Evolutionary conservation across 768 basidiomycete species (phyloP).

Genomic region (Leccinum fibrillosum): DNA sequence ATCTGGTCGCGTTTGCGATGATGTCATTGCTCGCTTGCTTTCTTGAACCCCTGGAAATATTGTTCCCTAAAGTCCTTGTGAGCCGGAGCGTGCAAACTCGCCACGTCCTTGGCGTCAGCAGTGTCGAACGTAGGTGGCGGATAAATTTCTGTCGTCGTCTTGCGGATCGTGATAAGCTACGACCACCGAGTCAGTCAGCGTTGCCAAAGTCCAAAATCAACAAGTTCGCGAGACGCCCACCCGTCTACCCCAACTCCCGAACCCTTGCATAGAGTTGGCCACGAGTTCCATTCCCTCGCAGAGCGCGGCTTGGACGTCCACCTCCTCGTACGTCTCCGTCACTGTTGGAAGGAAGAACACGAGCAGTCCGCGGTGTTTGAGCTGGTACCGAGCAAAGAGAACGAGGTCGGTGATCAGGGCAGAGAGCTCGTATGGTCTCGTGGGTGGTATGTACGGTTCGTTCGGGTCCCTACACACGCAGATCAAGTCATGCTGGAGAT

Average conservation of each 20-base stretch:
- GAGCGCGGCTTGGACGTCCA: slow-evolving; percentile 76
- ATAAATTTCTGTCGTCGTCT: slow-evolving; percentile 45
- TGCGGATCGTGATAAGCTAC: slow-evolving; percentile 90
- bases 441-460: slow-evolving; percentile 83
- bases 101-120: slow-evolving; percentile 5
- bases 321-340: slow-evolving; percentile 83
- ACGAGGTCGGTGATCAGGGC: slow-evolving; percentile 81
- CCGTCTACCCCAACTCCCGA: slow-evolving; percentile 92
- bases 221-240: slow-evolving; percentile 43
- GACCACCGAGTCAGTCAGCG: neutral
- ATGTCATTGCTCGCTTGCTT: slow-evolving; percentile 21
- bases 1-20: too few species aligned
- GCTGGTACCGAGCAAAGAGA: slow-evolving; percentile 72
- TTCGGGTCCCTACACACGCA: slow-evolving; percentile 33
- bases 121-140: slow-evolving; percentile 55
- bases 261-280: slow-evolving; percentile 88
- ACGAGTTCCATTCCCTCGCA: slow-evolving; percentile 87
- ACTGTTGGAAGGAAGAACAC: slow-evolving; percentile 96
- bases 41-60: slow-evolving; percentile 81
- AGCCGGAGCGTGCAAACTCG: slow-evolving; percentile 61
- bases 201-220: neutral
- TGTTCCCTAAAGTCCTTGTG: slow-evolving; percentile 88
- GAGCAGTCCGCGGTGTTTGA: slow-evolving; percentile 82
- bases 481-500: neutral
- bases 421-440: slow-evolving; percentile 88